Evolutionary conservation across 179 eudicot genomes (phyloP), one percentile per base, ranked within the genome.

Genomic region (Nepenthes alata): DNA sequence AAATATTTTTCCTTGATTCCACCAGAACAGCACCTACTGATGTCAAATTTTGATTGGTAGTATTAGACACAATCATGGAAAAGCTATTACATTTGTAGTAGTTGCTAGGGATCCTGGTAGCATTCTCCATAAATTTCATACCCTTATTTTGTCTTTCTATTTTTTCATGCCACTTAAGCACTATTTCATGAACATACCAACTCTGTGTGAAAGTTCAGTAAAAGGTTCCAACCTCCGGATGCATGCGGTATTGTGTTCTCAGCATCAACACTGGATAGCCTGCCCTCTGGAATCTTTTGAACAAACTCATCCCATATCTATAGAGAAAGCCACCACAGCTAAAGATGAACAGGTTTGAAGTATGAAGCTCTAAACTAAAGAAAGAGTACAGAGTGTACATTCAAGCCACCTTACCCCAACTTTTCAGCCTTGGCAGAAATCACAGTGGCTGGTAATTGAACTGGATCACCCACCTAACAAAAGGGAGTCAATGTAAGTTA

Each of bases 221-320:
- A 2, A 11, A 53, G 53, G 44, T 37, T 14, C 78, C 60, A 55
- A 91, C 98, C 95, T 85, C 84, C 4, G 99, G 99, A 74, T 94
- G 96, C 99, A 94, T 94, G 12, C 97, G 97, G 59, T 94, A 94
- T 70, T 94, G 99, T 54, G 97, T 90, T 83, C 82, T 90, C 69
- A 90, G 83, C 99, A 94, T 90, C 71, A 75, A 63, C 38, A 94
- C 99, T 57, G 84, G 95, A 75, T 94, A 87, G 37, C 99, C 97
- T 53, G 97, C 97, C 59, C 47, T 75, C 80, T 94, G 99, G 66
- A 90, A 87, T 80, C 99, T 87, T 74, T 82, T 83, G 75, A 94
- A 93, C 73, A 90, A 80, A 81, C 99, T 94, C 85, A 68, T 85
- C n/a, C 87, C 91, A 59, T 94, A 94, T 66, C 96, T 91, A 70